A percentile compares a stretch with the other conserved stretches of the same genome.
Conservation (phyloP, 768 basidiomycete genomes). For the Leucocoprinus leucothites region DNA sequence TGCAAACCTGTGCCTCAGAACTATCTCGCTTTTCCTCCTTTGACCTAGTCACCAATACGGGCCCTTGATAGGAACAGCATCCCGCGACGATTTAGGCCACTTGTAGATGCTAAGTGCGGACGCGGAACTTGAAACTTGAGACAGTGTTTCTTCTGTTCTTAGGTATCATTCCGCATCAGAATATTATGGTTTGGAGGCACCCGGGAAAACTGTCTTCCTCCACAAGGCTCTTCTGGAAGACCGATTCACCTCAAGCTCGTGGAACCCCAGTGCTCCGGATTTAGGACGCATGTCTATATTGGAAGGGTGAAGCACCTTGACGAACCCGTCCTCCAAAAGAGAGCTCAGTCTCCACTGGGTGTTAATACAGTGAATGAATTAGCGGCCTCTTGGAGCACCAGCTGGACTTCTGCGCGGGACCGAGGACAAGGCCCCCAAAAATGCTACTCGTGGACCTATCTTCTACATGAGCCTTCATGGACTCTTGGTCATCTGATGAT, state of each 20-base stretch:
- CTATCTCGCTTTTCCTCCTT: too few species aligned
- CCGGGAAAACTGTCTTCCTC: too few species aligned
- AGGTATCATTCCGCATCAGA: too few species aligned
- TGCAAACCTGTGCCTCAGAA: too few species aligned
- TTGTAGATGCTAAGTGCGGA: not conserved
- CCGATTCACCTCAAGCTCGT: not conserved
- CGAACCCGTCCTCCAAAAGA: not conserved
- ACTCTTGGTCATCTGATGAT: slow-evolving; percentile 4
- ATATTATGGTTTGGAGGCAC: too few species aligned
- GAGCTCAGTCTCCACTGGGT: not conserved
- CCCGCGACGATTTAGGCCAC: not conserved
- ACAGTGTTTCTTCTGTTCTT: too few species aligned
- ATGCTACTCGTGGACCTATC: not conserved
- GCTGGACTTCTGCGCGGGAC: not conserved
- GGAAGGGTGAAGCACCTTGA: not conserved
- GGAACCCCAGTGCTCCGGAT: not conserved
- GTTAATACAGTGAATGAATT: too few species aligned
- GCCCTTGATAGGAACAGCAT: not conserved
- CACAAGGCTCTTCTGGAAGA: too few species aligned
- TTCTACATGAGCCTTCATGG: not conserved
- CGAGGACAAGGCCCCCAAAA: not conserved
- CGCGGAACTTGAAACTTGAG: not conserved
- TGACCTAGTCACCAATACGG: not conserved
- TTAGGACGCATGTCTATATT: not conserved
- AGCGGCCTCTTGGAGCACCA: not conserved